phyloP scores from a whole-genome alignment of 169 alveolate species.

The Babesia ovata region DNA sequence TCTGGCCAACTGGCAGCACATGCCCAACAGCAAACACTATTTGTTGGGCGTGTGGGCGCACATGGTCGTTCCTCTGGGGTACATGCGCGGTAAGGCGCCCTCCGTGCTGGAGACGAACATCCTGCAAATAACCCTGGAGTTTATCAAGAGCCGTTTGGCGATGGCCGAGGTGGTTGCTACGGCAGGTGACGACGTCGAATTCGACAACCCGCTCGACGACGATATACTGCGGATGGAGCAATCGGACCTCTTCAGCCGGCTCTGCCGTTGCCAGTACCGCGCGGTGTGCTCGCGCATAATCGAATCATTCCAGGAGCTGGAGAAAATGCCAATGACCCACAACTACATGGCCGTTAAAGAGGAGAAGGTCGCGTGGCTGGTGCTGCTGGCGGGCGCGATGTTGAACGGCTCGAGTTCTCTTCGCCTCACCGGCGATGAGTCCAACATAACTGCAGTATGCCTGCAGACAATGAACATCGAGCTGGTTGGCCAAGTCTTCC shows the following conservation, averaged over 20 bases:
- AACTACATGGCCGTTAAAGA: constrained; percentile 53
- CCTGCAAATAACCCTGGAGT: constrained; percentile 76
- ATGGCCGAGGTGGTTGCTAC: constrained; percentile 80
- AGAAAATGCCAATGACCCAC: constrained; percentile 15
- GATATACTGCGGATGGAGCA: constrained; percentile 82
- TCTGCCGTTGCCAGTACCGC: constrained; percentile 78
- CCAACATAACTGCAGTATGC: constrained; percentile 45
- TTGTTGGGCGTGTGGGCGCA: constrained; percentile 91
- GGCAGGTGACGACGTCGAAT: constrained; percentile 59
- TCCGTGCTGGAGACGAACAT: constrained; percentile 79
- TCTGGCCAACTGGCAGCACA: constrained; percentile 85
- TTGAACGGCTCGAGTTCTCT: constrained; percentile 74
- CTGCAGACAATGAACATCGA: constrained; percentile 77
- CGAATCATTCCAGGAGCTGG: constrained; percentile 45
- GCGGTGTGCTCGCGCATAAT: constrained; percentile 47
- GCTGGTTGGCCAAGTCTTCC: constrained; percentile 80
- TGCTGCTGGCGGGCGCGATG: constrained; percentile 76
- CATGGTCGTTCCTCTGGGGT: constrained; percentile 86
- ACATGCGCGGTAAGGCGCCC: constrained; percentile 84
- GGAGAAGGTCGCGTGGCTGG: constrained; percentile 80
- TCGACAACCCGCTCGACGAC: constrained; percentile 68
- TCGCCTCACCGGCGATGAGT: constrained; percentile 62
- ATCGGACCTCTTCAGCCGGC: constrained; percentile 78
- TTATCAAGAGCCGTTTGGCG: constrained; percentile 77
- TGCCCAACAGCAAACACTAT: constrained; percentile 91